Conservation (phyloP, 2,329 filamentous ascomycete genomes). For the Microcyclosporella mali region DNA sequence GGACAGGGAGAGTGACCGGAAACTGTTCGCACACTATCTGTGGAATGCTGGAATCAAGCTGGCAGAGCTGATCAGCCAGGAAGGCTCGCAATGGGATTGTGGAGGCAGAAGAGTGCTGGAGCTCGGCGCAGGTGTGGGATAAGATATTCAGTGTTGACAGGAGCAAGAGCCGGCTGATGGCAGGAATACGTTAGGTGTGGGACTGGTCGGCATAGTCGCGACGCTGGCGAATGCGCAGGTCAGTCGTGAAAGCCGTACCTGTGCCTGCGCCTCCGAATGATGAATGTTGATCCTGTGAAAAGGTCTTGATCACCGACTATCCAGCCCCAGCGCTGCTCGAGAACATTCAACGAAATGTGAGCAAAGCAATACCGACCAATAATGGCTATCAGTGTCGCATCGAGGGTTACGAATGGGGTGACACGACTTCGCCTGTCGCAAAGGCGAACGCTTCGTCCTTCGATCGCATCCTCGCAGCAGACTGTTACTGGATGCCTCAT, state of each 20-base stretch:
- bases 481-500: slow-evolving; percentile 70
- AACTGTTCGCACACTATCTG: slow-evolving; percentile 64
- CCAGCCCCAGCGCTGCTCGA: slow-evolving; percentile 55
- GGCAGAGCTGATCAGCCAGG: slow-evolving; percentile 38
- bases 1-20: slow-evolving; percentile 48
- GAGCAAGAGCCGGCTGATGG: slow-evolving; percentile 19
- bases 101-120: slow-evolving; percentile 53
- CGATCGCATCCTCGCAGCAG: slow-evolving; percentile 60
- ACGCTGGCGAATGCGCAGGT: slow-evolving; percentile 42
- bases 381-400: slow-evolving; percentile 40
- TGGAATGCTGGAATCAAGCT: slow-evolving; percentile 58
- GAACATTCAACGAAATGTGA: slow-evolving; percentile 54
- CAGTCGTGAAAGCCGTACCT: slow-evolving; percentile 5
- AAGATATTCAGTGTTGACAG: slow-evolving; percentile 12
- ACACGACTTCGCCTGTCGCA: slow-evolving; percentile 40
- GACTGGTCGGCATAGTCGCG: slow-evolving; percentile 43
- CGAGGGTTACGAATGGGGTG: slow-evolving; percentile 61
- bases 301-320: slow-evolving; percentile 62
- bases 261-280: too few species aligned
- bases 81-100: slow-evolving; percentile 42
- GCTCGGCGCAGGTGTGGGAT: slow-evolving; percentile 58
- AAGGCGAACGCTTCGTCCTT: slow-evolving; percentile 39
- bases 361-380: slow-evolving; percentile 42
- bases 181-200: slow-evolving; percentile 34
- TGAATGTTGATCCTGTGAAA: neutral